Evolutionary conservation across 2,329 filamentous ascomycete species (phyloP).

Genomic region (Sarocladiaceae sp.): DNA sequence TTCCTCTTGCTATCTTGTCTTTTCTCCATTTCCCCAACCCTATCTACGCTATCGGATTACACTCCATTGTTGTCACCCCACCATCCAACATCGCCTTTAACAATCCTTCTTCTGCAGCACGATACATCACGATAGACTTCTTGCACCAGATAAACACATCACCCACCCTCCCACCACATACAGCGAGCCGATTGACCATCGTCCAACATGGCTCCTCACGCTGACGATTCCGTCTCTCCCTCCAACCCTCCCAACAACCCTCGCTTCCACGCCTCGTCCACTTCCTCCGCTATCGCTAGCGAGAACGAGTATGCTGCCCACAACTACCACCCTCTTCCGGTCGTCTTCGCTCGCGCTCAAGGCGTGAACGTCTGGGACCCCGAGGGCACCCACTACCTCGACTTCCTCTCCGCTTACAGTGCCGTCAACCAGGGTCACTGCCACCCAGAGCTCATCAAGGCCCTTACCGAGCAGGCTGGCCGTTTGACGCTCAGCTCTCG

Average conservation of each 20-base stretch:
- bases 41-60: not conserved
- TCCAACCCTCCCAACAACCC: slow-evolving; percentile 28
- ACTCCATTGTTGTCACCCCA: not conserved
- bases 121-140: not conserved
- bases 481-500: slow-evolving; percentile 88
- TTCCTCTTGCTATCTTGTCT: slow-evolving; percentile 10
- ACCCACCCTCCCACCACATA: not conserved
- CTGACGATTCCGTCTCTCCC: slow-evolving; percentile 34
- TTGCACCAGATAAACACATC: not conserved
- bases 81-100: slow-evolving; percentile 1
- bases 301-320: slow-evolving; percentile 88
- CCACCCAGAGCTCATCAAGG: slow-evolving; percentile 91
- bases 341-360: slow-evolving; percentile 83
- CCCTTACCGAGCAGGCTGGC: slow-evolving; percentile 82
- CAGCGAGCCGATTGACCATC: slow-evolving; percentile 11
- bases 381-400: slow-evolving; percentile 90
- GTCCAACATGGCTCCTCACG: slow-evolving; percentile 55
- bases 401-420: slow-evolving; percentile 97
- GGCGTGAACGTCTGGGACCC: slow-evolving; percentile 95
- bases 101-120: not conserved
- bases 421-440: slow-evolving; percentile 98
- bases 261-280: slow-evolving; percentile 71
- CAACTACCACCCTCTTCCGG: slow-evolving; percentile 96
- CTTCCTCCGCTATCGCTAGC: slow-evolving; percentile 70
- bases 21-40: slow-evolving; percentile 13